Evolutionary conservation across 768 basidiomycete genomes (phyloP), one percentile per base, ranked within the genome.

Genomic region (Mycena sanguinolenta): DNA sequence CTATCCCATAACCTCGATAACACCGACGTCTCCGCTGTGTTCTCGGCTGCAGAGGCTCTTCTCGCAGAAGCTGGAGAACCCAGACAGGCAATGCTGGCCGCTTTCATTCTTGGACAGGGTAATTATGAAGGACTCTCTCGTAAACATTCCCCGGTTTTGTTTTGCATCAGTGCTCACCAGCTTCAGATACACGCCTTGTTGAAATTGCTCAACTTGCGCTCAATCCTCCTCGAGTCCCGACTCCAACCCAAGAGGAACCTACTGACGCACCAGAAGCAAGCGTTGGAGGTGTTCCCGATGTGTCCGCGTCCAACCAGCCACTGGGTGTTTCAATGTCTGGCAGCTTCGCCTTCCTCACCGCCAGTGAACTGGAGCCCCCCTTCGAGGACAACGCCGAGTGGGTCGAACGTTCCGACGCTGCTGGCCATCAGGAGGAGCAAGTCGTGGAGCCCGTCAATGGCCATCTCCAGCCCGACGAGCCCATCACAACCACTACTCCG

Each of bases 321-420:
- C 78, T 77, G 30, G 74, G 70, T 57, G 75, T 80, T 74, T 79
- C 79, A 73, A 77, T 80, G 9, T 82, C 90, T 0, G 85, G 85
- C 64, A 88, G 90, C 79, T 91, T 94, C 85, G 89, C 88, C 75
- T 95, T 95, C 79, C 92, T 95, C 83, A 91, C 94, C 79, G 91
- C 87, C 67, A 94, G 93, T 78, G 94, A 95, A 75, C 84, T 95
- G 39, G 93, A 93, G 70, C 77, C 84, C 0, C 55, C 84, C 14
- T 86, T 88, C 38, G 89, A 90, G 65, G 83, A 88, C 25, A 83
- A 76, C 32, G 83, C 82, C 10, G 90, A 91, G 75, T 90, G 87
- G 86, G 86, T 88, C 13, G 87, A 91, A 74, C 83, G 83, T 36
- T 73, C 85, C 23, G 86, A 87, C 19, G 80, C 76, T 58, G 80